These are phyloP conservation scores for Zygotorulaspora danielsina DNA, from an alignment of 805 yeast genomes.

Conservation along the genomic window DNA sequence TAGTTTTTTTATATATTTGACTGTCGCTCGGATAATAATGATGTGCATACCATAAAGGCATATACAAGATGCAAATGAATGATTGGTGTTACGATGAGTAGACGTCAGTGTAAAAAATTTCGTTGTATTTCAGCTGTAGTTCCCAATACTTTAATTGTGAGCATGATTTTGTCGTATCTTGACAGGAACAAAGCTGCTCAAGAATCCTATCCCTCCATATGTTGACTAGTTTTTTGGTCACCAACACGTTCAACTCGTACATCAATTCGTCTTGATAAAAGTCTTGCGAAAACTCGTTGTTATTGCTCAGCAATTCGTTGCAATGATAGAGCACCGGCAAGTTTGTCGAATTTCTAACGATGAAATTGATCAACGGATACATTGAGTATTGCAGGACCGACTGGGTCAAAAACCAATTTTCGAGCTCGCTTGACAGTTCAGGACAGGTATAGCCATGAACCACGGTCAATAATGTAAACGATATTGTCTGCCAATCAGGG, in stretches of 20 bases:
- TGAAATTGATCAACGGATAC: slow-evolving; percentile 22
- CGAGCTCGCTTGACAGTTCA: slow-evolving; percentile 11
- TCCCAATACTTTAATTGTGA: slow-evolving; percentile 30
- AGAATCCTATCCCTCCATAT: slow-evolving; percentile 28
- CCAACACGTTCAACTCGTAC: slow-evolving; percentile 18
- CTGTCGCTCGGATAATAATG: too few species aligned
- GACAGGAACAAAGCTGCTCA: slow-evolving; percentile 22
- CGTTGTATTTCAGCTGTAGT: slow-evolving; percentile 22
- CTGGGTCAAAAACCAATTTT: slow-evolving; percentile 19
- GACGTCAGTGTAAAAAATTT: slow-evolving; percentile 24
- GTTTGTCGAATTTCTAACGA: slow-evolving; percentile 14
- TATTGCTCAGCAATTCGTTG: slow-evolving; percentile 18
- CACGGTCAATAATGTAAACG: slow-evolving; percentile 14
- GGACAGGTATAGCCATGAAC: slow-evolving; percentile 16
- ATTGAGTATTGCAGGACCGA: slow-evolving; percentile 13
- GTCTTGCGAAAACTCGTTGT: slow-evolving; percentile 12
- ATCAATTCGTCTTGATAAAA: slow-evolving; percentile 21
- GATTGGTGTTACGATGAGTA: slow-evolving; percentile 10
- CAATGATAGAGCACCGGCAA: slow-evolving; percentile 21
- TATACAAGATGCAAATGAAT: too few species aligned
- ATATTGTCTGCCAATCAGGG: slow-evolving; percentile 14
- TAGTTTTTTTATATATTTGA: not conserved
- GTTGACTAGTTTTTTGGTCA: slow-evolving; percentile 22
- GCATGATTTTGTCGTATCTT: slow-evolving; percentile 24
- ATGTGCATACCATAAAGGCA: too few species aligned